Evolutionary conservation across 2,329 filamentous ascomycete species (phyloP).

Genomic region (Stagonosporopsis rhizophila): DNA sequence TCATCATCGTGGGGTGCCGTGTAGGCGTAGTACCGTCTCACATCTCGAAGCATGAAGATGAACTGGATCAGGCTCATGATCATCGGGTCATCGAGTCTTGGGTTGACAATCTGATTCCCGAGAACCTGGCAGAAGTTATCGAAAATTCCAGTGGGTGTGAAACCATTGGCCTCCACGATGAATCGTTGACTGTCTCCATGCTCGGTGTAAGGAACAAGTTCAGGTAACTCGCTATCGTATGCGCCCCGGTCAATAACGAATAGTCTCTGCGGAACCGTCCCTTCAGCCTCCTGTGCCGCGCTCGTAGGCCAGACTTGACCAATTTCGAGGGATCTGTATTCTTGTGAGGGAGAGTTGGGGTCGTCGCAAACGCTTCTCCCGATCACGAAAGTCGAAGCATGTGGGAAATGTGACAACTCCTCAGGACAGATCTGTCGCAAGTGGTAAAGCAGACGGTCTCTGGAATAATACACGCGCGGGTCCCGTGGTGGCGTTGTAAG

Average conservation of each 20-base stretch:
- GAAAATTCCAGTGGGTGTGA: neutral
- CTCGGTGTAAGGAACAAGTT: neutral
- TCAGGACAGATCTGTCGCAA: neutral
- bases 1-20: neutral
- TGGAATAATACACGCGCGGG: neutral
- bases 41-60: neutral
- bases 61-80: conserved; percentile 1
- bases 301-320: neutral
- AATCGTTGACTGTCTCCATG: neutral
- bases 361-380: neutral
- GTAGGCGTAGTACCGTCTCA: conserved; percentile 1
- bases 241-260: neutral
- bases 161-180: neutral
- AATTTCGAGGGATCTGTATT: neutral
- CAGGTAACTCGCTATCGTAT: neutral
- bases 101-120: neutral
- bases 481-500: no score
- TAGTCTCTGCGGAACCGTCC: neutral
- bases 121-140: neutral
- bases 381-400: neutral
- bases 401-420: neutral
- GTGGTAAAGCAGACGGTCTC: neutral
- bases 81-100: neutral
- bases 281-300: neutral
- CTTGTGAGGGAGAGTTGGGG: neutral